Evolutionary conservation across 192 early-diverging fungal species (phyloP), one percentile per base, ranked within the genome.

Genomic region (Backusella macrospora): DNA sequence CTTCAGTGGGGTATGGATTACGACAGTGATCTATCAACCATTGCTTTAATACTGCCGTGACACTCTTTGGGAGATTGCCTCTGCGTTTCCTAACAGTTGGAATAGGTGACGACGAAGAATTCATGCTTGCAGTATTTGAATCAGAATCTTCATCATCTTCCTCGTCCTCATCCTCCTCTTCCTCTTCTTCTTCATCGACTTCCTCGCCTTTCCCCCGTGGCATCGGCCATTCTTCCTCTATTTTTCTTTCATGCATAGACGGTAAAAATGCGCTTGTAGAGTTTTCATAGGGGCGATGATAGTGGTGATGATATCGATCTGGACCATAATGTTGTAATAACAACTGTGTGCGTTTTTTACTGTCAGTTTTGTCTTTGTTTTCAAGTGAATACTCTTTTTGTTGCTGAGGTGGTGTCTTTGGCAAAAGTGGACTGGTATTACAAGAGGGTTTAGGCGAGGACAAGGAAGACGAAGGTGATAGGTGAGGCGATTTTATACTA

Each of bases 1-100:
- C 85, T 55, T 92, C 91, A 8, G 86, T 88, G 1, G 91, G 91
- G 59, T 90, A 92, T 13, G 91, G 91, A 47, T 92, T 88, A 16
- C 81, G 84, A 15, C 82, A 82, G 49, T 92, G 85, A 44, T 84
- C 79, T 34, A 83, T 72, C 3, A 92, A 73, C 91, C 91, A 92
- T 18, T 81, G 73, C 46, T 90, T 85, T 23, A 92, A 72, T 23
- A 89, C 81, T 8, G 86, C 79, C 4, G 85, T 87, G n/a, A 87
- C 84, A 0, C 80, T 73, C 48, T 89, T 89, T 29, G 88, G 88
- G 10, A 89, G 75, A 59, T 89, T 89, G 26, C 88, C 88, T n/a
- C 88, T 80, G 9, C 86, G 75, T 64, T 70, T 76, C 29, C 47
- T 70, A 43, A 48, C 39, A 18, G 46, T 55, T 38, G 49, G 23